Conservation (phyloP, 768 basidiomycete genomes). For the Flagelloscypha sp. region DNA sequence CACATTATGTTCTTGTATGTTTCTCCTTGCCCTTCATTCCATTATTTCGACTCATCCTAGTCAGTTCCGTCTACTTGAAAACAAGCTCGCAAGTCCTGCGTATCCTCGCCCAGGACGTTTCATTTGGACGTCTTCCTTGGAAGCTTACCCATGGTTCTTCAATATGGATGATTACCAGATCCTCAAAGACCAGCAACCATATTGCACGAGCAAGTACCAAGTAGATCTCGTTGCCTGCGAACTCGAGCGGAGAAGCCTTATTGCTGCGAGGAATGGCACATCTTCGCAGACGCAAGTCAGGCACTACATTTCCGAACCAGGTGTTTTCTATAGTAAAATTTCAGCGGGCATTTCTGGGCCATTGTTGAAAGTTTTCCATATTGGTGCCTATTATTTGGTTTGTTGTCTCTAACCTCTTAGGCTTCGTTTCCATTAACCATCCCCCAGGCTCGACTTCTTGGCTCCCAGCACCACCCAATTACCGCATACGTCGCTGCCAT, state of each 20-base stretch:
- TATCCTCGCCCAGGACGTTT: slow-evolving; percentile 45
- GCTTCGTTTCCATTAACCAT: slow-evolving; percentile 5
- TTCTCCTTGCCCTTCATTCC: background rate
- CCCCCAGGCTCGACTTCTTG: slow-evolving; percentile 54
- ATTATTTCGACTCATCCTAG: slow-evolving; percentile 2
- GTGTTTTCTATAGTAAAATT: slow-evolving; percentile 61
- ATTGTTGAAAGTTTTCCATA: slow-evolving; percentile 39
- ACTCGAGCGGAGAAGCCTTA: slow-evolving; percentile 47
- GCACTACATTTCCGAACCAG: slow-evolving; percentile 64
- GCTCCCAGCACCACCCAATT: slow-evolving; percentile 63
- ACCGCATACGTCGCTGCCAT: slow-evolving; percentile 55
- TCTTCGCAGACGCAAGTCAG: slow-evolving; percentile 25
- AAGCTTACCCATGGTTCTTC: slow-evolving; percentile 46
- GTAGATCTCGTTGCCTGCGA: slow-evolving; percentile 55
- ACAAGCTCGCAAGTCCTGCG: slow-evolving; percentile 38
- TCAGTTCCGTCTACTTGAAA: slow-evolving; percentile 58
- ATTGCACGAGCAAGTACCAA: slow-evolving; percentile 70
- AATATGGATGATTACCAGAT: slow-evolving; percentile 69
- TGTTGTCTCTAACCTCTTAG: slow-evolving; percentile 16
- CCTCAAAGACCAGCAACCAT: slow-evolving; percentile 49
- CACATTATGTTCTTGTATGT: slow-evolving; percentile 71
- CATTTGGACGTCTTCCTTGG: slow-evolving; percentile 74
- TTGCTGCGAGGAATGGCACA: slow-evolving; percentile 22
- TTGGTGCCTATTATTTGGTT: slow-evolving; percentile 56
- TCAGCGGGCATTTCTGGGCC: slow-evolving; percentile 36